Conservation (phyloP, 352 stramenopile species). For the Phytophthora pini region DNA sequence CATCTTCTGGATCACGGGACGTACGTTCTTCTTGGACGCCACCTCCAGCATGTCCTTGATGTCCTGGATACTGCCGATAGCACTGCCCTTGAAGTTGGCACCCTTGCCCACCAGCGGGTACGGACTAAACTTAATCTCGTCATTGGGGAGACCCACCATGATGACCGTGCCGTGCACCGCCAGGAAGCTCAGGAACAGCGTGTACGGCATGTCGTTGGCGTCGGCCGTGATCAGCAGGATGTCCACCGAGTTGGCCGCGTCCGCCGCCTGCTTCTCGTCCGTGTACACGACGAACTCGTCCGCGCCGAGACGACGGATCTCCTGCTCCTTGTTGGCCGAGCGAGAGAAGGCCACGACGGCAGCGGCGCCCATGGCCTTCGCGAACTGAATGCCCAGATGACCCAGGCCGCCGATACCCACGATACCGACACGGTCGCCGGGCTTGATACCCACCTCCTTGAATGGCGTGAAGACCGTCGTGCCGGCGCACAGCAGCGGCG, state of each 20-base stretch:
- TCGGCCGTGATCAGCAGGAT: slow-evolving; percentile 76
- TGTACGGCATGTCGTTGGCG: slow-evolving; percentile 58
- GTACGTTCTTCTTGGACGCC: slow-evolving; percentile 78
- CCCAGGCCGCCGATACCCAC: slow-evolving; percentile 86
- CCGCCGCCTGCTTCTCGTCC: slow-evolving; percentile 42
- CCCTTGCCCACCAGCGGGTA: slow-evolving; percentile 50
- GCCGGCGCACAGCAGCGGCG: slow-evolving; percentile 16
- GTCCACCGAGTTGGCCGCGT: slow-evolving; percentile 49
- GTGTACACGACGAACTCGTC: slow-evolving; percentile 66
- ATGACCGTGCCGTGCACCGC: slow-evolving; percentile 59
- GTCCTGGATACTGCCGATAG: slow-evolving; percentile 52
- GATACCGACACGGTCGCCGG: slow-evolving; percentile 68
- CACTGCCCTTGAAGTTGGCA: slow-evolving; percentile 57
- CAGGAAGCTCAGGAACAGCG: slow-evolving; percentile 64
- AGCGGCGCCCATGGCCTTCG: slow-evolving; percentile 60
- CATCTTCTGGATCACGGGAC: slow-evolving; percentile 60
- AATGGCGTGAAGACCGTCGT: slow-evolving; percentile 35
- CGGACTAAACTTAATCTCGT: slow-evolving; percentile 63
- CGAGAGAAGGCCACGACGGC: slow-evolving; percentile 73
- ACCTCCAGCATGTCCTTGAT: slow-evolving; percentile 91
- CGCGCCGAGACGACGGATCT: slow-evolving; percentile 59
- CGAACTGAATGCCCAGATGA: slow-evolving; percentile 87
- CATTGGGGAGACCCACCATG: slow-evolving; percentile 71
- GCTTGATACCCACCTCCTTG: slow-evolving; percentile 53
- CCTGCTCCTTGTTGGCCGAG: slow-evolving; percentile 64